Evolutionary conservation across 2,329 filamentous ascomycete genomes (phyloP), one percentile per base, ranked within the genome.

Genomic region (Endocalyx cinctus): DNA sequence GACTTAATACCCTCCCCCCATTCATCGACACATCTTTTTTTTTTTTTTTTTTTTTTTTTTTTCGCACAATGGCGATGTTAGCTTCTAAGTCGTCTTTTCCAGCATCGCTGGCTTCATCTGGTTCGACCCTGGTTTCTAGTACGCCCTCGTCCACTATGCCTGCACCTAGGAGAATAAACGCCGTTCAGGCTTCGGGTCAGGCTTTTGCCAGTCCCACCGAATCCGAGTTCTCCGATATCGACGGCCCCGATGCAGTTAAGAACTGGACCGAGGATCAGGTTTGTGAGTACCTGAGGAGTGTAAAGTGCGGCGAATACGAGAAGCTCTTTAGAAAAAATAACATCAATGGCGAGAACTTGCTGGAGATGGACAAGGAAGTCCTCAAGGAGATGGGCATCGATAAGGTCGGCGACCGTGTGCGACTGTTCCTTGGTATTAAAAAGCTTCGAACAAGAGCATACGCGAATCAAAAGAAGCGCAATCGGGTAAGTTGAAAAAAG

Each of bases 331-430:
- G 85, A 63, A 81, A 81, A 56, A 95, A 98, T 60, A 87, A 97
- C 61, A 96, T 98, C 68, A 98, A 92, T 57, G 92, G 92, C 52
- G 88, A 96, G 65, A 96, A 94, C 56, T 70, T 98, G 27, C 74
- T 98, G 48, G 92, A 98, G 64, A 90, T 96, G 72, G 92, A 98
- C 62, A 94, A 95, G 69, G 83, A 88, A 35, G 87, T 94, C 25
- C 72, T 98, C 43, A 94, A 95, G 62, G 92, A 98, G 60, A 94
- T 98, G 79, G 92, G 92, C 27, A 90, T 98, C 49, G 94, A 95
- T 49, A 98, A 97, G 63, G 86, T 98, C 45, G 92, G 92, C 44
- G 92, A 98, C 60, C 82, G 92, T 34, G 90, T 98, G 22, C 85
- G 90, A 43, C 82, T 98, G 41, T 89, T 87, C 52, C 73, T 89